Evolutionary conservation across 176 grass and related monocot species (phyloP), one percentile per base, ranked within the genome.

Genomic region (Paspalum notatum): DNA sequence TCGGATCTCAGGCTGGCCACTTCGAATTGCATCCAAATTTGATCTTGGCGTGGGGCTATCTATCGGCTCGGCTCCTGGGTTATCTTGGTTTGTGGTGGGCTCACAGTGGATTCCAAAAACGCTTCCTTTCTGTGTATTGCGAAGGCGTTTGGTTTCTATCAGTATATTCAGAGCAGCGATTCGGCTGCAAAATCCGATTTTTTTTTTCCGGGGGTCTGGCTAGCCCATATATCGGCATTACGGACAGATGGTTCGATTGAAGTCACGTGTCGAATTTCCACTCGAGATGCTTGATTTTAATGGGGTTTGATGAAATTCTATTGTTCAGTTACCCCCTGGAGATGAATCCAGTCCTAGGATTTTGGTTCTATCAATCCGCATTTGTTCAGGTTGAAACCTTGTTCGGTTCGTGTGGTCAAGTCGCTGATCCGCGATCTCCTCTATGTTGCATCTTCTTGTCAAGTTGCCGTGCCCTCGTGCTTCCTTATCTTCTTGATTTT

Each of bases 1-100:
- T 81, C 45, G 80, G 86, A 83, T 87, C 81, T 81, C 45, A 24
- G 25, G 22, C 26, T 48, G 42, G 76, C 17, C 55, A 15, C 15
- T 54, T 32, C 7, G 66, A 49, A 81, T 77, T 69, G 39, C 32
- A 64, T 81, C 72, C 59, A 77, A 78, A 47, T 65, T 69, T 76
- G n/a, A 61, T 86, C 74, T 62, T 48, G 55, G 43, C 4, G n/a
- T n/a, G n/a, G 59, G 66, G 46, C 39, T 60, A 16, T 65, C 71
- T 5, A 20, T 81, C 24, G 15, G 7, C 25, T 81, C 24, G 15
- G 7, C 25, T 75, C 44, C 20, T 46, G 37, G 58, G 72, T 38
- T 84, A 62, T 76, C 53, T 54, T 76, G 62, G 43, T 73, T 24
- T 4, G 61, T 25, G 14, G 61, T 25, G 14, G 13, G 9, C 22